A percentile compares a stretch with the other conserved stretches of the same genome.
These are phyloP conservation scores for Daucus carota DNA, from an alignment of 129 eudicot genomes.

Conservation along the genomic window DNA sequence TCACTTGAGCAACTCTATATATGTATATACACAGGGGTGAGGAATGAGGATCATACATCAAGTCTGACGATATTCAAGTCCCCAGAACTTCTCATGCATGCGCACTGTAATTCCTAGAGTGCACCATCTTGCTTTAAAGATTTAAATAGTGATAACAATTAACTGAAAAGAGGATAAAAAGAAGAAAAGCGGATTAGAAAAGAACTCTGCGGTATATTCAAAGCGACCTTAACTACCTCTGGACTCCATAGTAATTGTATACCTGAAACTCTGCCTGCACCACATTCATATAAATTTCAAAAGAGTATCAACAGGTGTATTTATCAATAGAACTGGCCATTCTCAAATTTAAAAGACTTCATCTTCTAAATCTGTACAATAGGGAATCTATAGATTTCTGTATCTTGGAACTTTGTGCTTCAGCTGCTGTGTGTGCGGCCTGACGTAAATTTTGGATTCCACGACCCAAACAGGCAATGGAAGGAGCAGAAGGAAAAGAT, in stretches of 20 bases:
- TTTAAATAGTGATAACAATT: neutral
- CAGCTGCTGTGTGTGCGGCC: constrained; percentile 48
- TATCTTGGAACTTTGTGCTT: constrained; percentile 42
- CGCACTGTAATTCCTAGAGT: neutral
- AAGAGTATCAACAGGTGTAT: neutral
- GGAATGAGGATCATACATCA: neutral
- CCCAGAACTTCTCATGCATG: neutral
- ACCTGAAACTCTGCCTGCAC: neutral
- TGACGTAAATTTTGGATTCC: constrained; percentile 71
- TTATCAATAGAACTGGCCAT: neutral
- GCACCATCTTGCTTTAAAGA: neutral
- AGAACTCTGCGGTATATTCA: neutral
- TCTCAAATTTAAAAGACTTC: constrained; percentile 34
- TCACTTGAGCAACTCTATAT: neutral
- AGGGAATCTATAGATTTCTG: constrained; percentile 63
- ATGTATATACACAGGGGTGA: neutral
- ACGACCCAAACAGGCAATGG: constrained; percentile 88
- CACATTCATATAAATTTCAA: neutral
- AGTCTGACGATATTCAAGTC: neutral
- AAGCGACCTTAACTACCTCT: neutral
- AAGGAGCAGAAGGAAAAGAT: constrained; percentile 75
- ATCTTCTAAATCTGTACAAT: constrained; percentile 45
- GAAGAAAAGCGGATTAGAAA: neutral
- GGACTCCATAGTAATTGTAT: neutral
- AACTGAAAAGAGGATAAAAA: neutral